phyloP scores from a whole-genome alignment of 2,329 filamentous ascomycete genomes.

The Cercospora nicotianae region DNA sequence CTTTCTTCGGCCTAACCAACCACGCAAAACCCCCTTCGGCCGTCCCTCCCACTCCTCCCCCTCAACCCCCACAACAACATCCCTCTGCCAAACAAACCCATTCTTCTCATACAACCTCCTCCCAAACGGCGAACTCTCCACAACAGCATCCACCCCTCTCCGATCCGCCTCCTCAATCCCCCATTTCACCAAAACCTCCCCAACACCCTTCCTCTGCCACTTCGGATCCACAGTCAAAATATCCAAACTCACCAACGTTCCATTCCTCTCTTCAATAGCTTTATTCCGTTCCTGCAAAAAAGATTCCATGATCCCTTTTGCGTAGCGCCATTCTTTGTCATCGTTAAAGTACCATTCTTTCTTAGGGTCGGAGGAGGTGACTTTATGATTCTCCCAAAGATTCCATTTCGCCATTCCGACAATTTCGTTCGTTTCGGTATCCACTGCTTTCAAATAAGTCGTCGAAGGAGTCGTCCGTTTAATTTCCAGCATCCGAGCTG shows the following conservation, averaged over 20 bases:
- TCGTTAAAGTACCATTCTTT: constrained; percentile 4
- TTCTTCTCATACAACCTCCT: constrained; percentile 37
- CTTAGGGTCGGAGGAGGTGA: constrained; percentile 9
- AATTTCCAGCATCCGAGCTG: constrained; percentile 27
- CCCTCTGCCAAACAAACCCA: constrained; percentile 35
- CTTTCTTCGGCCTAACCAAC: constrained; percentile 32
- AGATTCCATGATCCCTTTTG: constrained; percentile 22
- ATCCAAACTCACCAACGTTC: constrained; percentile 35
- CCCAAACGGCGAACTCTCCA: constrained; percentile 35
- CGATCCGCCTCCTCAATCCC: constrained; percentile 34
- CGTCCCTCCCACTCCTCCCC: constrained; percentile 22
- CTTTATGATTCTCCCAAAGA: constrained; percentile 28
- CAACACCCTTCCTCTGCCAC: constrained; percentile 34
- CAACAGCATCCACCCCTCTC: constrained; percentile 33
- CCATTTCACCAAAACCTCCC: constrained; percentile 34
- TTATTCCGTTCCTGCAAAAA: constrained; percentile 30
- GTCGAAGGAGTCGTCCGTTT: constrained; percentile 29
- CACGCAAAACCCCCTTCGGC: constrained; percentile 31
- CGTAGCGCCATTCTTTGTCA: constrained; percentile 27
- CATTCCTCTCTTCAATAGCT: constrained; percentile 27
- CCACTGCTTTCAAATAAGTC: constrained; percentile 36
- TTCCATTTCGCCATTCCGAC: constrained; percentile 39
- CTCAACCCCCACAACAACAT: constrained; percentile 24
- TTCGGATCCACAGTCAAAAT: constrained; percentile 35
- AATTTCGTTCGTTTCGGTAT: constrained; percentile 29